Conservation (phyloP, 2,329 filamentous ascomycete species). For the Aspergillus ochraceoroseus region DNA sequence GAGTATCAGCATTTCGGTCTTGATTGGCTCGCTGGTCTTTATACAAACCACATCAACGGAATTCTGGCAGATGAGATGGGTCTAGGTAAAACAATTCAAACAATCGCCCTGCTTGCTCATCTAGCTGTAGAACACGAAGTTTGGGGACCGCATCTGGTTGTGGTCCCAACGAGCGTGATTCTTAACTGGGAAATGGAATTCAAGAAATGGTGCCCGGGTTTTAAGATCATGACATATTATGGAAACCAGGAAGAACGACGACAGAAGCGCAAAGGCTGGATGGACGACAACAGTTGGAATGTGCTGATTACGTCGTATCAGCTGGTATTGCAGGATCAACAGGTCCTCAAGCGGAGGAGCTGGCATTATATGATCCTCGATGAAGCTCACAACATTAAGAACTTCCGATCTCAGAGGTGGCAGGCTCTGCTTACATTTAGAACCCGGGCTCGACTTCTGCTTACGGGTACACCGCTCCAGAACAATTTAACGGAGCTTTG, state of each 20-base stretch:
- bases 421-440: constrained; percentile 92
- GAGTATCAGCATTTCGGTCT: constrained; percentile 97
- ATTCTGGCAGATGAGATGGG: constrained; percentile 99
- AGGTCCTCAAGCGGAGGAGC: constrained; percentile 82
- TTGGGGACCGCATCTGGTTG: constrained; percentile 93
- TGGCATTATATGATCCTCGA: constrained; percentile 99
- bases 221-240: constrained; percentile 97
- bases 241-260: constrained; percentile 89
- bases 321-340: constrained; percentile 86
- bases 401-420: constrained; percentile 97
- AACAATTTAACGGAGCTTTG: constrained; percentile 96
- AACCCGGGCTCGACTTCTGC: constrained; percentile 75
- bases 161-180: constrained; percentile 97
- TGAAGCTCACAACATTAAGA: constrained; percentile 99
- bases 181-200: constrained; percentile 99
- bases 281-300: constrained; percentile 88
- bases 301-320: constrained; percentile 98
- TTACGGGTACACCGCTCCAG: constrained; percentile 92
- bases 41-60: constrained; percentile 87
- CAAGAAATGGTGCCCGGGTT: constrained; percentile 95
- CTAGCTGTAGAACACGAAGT: constrained; percentile 83
- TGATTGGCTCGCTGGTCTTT: constrained; percentile 92
- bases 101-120: constrained; percentile 87
- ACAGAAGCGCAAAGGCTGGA: constrained; percentile 87
- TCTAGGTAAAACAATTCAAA: constrained; percentile 96